phyloP scores from a whole-genome alignment of 2,329 filamentous ascomycete genomes.

The Ascochyta koolunga region DNA sequence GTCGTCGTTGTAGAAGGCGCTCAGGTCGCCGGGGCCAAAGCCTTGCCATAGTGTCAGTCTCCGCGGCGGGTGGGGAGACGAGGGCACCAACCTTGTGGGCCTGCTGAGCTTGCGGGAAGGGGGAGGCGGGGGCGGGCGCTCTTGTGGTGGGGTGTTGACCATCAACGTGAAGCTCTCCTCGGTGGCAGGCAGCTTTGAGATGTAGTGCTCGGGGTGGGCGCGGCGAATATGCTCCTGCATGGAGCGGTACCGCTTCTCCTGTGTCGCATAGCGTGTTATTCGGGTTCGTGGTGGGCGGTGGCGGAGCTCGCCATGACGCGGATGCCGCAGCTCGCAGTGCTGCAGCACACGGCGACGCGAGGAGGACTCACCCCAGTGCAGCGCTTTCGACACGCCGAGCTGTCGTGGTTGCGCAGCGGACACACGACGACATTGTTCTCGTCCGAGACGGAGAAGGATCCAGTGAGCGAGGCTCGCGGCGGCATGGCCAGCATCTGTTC shows the following conservation, averaged over 20 bases:
- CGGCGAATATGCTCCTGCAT: constrained; percentile 99
- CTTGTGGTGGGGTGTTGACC: constrained; percentile 87
- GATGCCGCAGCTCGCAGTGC: constrained; percentile 8
- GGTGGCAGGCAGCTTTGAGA: constrained; percentile 95
- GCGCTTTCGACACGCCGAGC: constrained; percentile 94
- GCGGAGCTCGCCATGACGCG: constrained; percentile 30
- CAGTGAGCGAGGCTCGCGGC: constrained; percentile 82
- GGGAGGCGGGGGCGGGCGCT: constrained; percentile 64
- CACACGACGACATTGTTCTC: constrained; percentile 96
- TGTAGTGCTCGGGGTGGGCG: constrained; percentile 96
- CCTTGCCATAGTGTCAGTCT: constrained; percentile 46
- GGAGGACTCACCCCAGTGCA: constrained; percentile 88
- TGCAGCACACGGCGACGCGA: constrained; percentile 15
- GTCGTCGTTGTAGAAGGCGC: constrained; percentile 71
- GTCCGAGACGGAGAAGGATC: constrained; percentile 90
- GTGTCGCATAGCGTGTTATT: constrained; percentile 44
- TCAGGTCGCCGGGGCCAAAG: constrained; percentile 63
- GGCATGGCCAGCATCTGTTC: constrained; percentile 72
- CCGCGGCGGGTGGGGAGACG: constrained; percentile 38
- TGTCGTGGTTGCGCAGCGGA: constrained; percentile 93
- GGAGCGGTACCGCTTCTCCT: constrained; percentile 96
- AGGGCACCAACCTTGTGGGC: constrained; percentile 40
- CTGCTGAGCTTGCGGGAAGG: constrained; percentile 49
- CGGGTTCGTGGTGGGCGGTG: constrained; percentile 16
- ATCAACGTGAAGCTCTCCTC: constrained; percentile 95